Base-by-base conservation (phyloP, 2,329 filamentous ascomycete genomes). In the Fusarium napiforme region DNA sequence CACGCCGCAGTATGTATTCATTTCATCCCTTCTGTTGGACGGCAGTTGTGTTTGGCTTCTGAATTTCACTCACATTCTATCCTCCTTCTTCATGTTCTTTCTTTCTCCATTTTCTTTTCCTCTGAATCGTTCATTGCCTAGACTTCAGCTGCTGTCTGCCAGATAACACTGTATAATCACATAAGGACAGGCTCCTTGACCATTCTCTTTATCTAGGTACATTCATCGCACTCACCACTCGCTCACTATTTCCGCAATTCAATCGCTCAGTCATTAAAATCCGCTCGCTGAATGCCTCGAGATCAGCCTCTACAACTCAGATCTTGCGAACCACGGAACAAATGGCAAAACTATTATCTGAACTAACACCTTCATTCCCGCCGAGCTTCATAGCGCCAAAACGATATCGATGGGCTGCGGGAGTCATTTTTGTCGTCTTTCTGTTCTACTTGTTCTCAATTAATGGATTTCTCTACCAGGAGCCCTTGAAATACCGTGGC, bases 351-450 rank as follows among this genome's bases (percentile, higher is more conserved):
- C 23, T 53, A 37, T 28, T 53, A 21, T 0, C 50, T 28, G 34
- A 53, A 21, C 1, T 53, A 9, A 9, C 23, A n/a, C 14, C 50
- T 16, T 4, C 18, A 6, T 53, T 53, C 50, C 50, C 50, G 9
- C 19, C 50, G 0, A 53, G 23, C 50, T n/a, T 53, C 34, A 0
- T 37, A 0, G 34, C 50, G 0, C 0, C 50, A 0, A 53, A 0
- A 0, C 50, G 50, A 28, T 53, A 53, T 21, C 34, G 50, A 28
- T 53, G 50, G 50, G 34, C 50, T n/a, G 34, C 50, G 0, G 50
- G 18, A 26, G 4, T 37, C 18, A 6, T 2, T 19, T 26, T 26
- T 10, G 16, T 11, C 14, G 0, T 58, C 16, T 9, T 45, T 4
- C 3, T 69, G 5, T 34, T 60, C 5, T 49, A 23, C 15, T 5